Percentiles rank a stretch among this genome's conserved stretches.
Evolutionary conservation across 192 early-diverging fungal genomes (phyloP).

Genomic region (Linnemannia hyalina): DNA sequence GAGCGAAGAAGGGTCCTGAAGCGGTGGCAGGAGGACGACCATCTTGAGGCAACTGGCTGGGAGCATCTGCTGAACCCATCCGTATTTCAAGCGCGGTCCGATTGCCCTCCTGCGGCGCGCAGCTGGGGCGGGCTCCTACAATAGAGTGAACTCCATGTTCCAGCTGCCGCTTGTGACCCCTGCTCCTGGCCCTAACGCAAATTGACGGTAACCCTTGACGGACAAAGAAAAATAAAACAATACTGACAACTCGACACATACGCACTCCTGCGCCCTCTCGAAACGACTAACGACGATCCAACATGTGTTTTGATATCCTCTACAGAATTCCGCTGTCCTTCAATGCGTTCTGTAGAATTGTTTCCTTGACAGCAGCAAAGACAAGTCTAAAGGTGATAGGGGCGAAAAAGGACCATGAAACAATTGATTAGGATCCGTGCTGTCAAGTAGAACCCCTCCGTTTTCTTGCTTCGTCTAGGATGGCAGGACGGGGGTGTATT

Average conservation of each 20-base stretch:
- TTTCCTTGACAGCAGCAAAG: slow-evolving; percentile 93
- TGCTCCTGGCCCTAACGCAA: background rate
- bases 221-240: background rate
- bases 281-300: background rate
- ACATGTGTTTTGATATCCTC: background rate
- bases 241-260: background rate
- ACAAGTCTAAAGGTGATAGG: slow-evolving; percentile 64
- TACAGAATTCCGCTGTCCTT: slow-evolving; percentile 80
- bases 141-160: background rate
- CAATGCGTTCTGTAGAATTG: slow-evolving; percentile 87
- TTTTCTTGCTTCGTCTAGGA: background rate
- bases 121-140: background rate
- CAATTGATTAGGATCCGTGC: background rate
- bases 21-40: background rate
- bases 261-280: background rate
- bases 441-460: background rate
- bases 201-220: background rate
- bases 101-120: background rate
- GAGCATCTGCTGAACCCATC: background rate
- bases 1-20: background rate
- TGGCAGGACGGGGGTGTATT: background rate
- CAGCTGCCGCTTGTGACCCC: too few relatives aligned
- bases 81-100: background rate
- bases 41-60: too few relatives aligned
- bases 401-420: background rate